Evolutionary conservation across 371 early-diverging fungal species (phyloP).

Genomic region (Choanephora cucurbitarum): DNA sequence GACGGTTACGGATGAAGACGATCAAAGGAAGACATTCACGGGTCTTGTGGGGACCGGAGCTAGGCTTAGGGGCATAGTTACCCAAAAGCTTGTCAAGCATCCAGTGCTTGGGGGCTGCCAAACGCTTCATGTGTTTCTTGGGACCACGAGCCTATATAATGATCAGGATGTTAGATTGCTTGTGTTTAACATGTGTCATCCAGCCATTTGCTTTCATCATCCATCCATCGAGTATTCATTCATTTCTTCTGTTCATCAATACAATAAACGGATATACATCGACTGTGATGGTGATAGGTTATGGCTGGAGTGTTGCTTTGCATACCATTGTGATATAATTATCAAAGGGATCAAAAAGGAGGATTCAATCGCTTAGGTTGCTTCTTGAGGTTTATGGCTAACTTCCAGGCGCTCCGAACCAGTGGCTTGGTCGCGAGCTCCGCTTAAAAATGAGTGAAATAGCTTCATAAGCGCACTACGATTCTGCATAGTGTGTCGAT

Average conservation of each 20-base stretch:
- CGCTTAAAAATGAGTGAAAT: too few species aligned
- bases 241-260: constrained; percentile 14
- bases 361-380: constrained; percentile 8
- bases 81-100: constrained; percentile 98
- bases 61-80: constrained; percentile 94
- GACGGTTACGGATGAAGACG: constrained; percentile 98
- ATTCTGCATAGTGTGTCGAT: too few species aligned
- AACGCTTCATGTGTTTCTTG: constrained; percentile 99
- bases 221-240: constrained; percentile 19
- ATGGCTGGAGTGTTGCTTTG: not conserved
- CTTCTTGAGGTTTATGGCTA: not conserved
- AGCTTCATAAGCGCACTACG: too few species aligned
- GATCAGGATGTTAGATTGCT: too few species aligned
- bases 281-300: not conserved
- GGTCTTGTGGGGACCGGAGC: constrained; percentile 99
- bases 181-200: too few species aligned
- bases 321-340: constrained; percentile 39
- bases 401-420: not conserved
- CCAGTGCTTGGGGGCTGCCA: constrained; percentile 99
- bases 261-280: not conserved
- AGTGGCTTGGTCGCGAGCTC: not conserved
- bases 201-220: constrained; percentile 9
- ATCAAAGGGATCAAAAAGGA: constrained; percentile 35
- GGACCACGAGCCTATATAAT: constrained; percentile 93
- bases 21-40: constrained; percentile 99